Evolutionary conservation across 768 basidiomycete genomes (phyloP).

Genomic region (Tubosaeta brunneosetosa): DNA sequence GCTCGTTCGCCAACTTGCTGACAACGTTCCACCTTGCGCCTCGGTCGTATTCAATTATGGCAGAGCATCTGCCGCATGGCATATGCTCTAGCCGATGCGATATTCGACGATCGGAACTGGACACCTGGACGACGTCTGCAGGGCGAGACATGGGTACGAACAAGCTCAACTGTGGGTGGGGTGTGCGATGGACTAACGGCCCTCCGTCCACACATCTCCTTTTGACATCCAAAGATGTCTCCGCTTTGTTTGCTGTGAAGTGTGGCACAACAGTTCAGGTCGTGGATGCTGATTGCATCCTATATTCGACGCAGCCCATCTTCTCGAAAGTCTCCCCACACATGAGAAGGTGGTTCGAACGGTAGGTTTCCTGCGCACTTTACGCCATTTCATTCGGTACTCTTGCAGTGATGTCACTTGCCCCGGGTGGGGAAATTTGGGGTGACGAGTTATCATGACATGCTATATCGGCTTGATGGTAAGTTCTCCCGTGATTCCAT

Average conservation of each 20-base stretch:
- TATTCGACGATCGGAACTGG: conserved; percentile 9
- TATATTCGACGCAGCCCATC: conserved; percentile 13
- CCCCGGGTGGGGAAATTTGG: conserved; percentile 7
- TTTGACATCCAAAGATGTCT: conserved; percentile 19
- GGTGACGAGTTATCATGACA: conserved; percentile 7
- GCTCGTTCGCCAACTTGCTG: conserved; percentile 24
- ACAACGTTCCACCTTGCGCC: conserved; percentile 24
- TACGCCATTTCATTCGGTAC: conserved; percentile 20
- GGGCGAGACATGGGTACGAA: conserved; percentile 17
- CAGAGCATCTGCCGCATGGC: conserved; percentile 27
- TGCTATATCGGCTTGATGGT: conserved; percentile 5
- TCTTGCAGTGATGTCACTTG: conserved; percentile 11
- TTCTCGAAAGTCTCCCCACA: conserved; percentile 18
- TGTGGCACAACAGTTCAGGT: conserved; percentile 14
- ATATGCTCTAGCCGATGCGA: conserved; percentile 10
- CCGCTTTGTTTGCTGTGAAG: conserved; percentile 32
- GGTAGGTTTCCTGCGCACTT: conserved; percentile 21
- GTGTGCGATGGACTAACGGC: conserved; percentile 4
- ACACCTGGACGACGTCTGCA: conserved; percentile 6
- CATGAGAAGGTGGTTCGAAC: conserved; percentile 16
- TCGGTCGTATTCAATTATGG: conserved; percentile 24
- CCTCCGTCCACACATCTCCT: conserved; percentile 10
- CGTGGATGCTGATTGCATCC: conserved; percentile 16
- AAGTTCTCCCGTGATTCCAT: conserved; percentile 13
- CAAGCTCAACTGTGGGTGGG: conserved; percentile 10